phyloP scores from a whole-genome alignment of 352 stramenopile genomes.

The Globisporangium echinulatum region DNA sequence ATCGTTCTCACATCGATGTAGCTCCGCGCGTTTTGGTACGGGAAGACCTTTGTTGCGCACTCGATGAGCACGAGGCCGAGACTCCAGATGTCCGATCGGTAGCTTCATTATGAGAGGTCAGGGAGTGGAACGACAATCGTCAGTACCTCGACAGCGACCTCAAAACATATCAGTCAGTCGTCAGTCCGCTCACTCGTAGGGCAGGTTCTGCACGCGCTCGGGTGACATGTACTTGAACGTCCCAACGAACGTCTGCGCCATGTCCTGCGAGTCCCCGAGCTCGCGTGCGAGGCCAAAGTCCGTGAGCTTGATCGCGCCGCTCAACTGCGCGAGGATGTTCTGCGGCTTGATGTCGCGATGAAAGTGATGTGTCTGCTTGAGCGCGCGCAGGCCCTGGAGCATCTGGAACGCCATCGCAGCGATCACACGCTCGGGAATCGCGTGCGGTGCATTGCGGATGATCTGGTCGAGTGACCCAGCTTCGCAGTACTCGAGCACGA shows the following conservation, averaged over 20 bases:
- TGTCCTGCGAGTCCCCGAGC: slow-evolving; percentile 59
- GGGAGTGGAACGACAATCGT: too few species aligned
- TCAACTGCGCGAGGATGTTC: slow-evolving; percentile 86
- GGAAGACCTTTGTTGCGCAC: slow-evolving; percentile 49
- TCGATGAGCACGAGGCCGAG: slow-evolving; percentile 71
- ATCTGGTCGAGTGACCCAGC: slow-evolving; percentile 56
- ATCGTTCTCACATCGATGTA: slow-evolving; percentile 54
- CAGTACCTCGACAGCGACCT: background rate
- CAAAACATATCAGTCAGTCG: background rate
- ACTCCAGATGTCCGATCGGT: slow-evolving; percentile 78
- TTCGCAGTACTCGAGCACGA: slow-evolving; percentile 64
- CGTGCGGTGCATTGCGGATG: slow-evolving; percentile 9
- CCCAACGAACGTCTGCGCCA: slow-evolving; percentile 86
- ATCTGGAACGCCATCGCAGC: slow-evolving; percentile 58
- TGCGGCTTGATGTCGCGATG: slow-evolving; percentile 92
- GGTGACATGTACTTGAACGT: slow-evolving; percentile 93
- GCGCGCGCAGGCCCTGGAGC: slow-evolving; percentile 45
- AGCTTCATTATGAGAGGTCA: slow-evolving; percentile 22
- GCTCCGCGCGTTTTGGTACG: slow-evolving; percentile 41
- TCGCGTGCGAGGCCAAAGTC: slow-evolving; percentile 72
- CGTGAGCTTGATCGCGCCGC: slow-evolving; percentile 76
- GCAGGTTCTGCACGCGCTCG: slow-evolving; percentile 84
- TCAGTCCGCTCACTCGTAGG: slow-evolving; percentile 42
- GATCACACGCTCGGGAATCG: slow-evolving; percentile 41
- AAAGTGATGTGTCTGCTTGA: slow-evolving; percentile 74